A percentile compares a stretch with the other conserved stretches of the same genome.
Conservation (phyloP, 2,329 filamentous ascomycete genomes). For the Colletotrichum trifolii region DNA sequence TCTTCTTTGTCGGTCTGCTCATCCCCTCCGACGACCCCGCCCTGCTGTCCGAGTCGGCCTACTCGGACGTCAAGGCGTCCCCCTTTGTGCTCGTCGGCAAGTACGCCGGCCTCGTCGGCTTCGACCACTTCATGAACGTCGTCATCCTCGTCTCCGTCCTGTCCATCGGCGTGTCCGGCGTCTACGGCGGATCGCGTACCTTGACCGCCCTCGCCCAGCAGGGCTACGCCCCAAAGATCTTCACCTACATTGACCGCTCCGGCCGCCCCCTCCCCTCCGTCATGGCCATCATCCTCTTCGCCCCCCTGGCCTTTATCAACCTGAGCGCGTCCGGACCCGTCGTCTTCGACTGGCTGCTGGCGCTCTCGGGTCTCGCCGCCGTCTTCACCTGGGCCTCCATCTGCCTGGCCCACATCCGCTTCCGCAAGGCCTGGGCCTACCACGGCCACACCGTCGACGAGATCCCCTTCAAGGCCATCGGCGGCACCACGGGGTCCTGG, state of each 20-base stretch:
- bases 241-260: conserved; percentile 64
- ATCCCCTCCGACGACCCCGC: conserved; percentile 54
- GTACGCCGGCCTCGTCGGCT: conserved; percentile 59
- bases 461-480: conserved; percentile 71
- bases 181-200: conserved; percentile 67
- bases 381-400: conserved; percentile 76
- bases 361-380: conserved; percentile 70
- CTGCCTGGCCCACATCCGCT: conserved; percentile 73
- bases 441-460: conserved; percentile 71
- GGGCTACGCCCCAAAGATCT: conserved; percentile 63
- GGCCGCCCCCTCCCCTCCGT: conserved; percentile 63
- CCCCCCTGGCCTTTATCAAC: conserved; percentile 60
- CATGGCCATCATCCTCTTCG: conserved; percentile 55
- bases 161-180: conserved; percentile 64
- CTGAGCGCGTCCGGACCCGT: conserved; percentile 56
- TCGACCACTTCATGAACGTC: conserved; percentile 64
- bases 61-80: conserved; percentile 46
- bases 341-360: conserved; percentile 73
- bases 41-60: conserved; percentile 57
- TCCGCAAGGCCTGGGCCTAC: conserved; percentile 68
- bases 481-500: conserved; percentile 71
- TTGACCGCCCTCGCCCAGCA: conserved; percentile 66
- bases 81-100: conserved; percentile 40
- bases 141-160: conserved; percentile 65
- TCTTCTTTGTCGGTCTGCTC: conserved; percentile 60